phyloP scores from a whole-genome alignment of 1,284 basidiomycete genomes.

The Ustilago esculenta region DNA sequence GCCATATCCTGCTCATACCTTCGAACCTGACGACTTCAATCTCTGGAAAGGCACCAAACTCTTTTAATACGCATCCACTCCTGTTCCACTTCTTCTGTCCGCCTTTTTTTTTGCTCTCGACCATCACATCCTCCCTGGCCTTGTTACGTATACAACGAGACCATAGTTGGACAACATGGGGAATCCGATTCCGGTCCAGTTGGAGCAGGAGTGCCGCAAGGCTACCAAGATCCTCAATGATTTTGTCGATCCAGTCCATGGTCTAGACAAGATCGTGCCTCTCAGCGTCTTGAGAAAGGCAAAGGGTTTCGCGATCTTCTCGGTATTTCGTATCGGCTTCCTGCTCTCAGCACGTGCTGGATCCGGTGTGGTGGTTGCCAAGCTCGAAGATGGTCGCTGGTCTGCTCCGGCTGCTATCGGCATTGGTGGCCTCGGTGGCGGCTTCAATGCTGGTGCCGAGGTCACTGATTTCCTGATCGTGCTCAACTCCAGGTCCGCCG shows the following conservation, averaged over 20 bases:
- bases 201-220: constrained; percentile 72
- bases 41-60: too few relatives aligned
- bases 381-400: constrained; percentile 85
- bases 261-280: constrained; percentile 63
- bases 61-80: too few relatives aligned
- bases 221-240: constrained; percentile 67
- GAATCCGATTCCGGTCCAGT: constrained; percentile 67
- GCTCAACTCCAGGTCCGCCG: constrained; percentile 78
- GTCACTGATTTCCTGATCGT: constrained; percentile 95
- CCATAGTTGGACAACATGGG: constrained; percentile 36
- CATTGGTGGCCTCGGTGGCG: constrained; percentile 81
- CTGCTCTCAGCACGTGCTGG: constrained; percentile 77
- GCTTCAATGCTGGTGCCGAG: constrained; percentile 82
- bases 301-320: constrained; percentile 79
- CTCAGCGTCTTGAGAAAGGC: constrained; percentile 73
- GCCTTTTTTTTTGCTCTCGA: too few relatives aligned
- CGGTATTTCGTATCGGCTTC: constrained; percentile 70
- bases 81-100: not conserved
- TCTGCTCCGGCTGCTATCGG: constrained; percentile 94
- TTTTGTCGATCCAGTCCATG: constrained; percentile 60
- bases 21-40: too few relatives aligned
- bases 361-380: constrained; percentile 89
- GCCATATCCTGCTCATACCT: too few relatives aligned
- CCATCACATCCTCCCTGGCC: too few relatives aligned
- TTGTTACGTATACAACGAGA: too few relatives aligned